Conservation (phyloP, 2,329 filamentous ascomycete genomes). For the Karstenula rhodostoma region DNA sequence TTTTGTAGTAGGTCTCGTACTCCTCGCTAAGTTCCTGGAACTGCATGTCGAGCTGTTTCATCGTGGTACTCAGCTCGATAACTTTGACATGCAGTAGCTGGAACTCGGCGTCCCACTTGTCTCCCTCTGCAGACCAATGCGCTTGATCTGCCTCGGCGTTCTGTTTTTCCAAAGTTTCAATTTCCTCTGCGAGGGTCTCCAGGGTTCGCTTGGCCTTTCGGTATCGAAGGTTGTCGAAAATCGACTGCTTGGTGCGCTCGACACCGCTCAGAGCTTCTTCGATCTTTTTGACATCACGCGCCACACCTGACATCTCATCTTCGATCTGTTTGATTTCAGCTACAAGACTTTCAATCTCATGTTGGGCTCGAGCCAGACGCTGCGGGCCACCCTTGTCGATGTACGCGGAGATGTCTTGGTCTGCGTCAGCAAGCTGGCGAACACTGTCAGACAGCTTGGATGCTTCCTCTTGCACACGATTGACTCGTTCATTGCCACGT, state of each 20-base stretch:
- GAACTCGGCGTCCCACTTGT: slow-evolving; percentile 70
- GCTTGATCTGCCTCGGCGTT: slow-evolving; percentile 85
- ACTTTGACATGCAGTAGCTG: slow-evolving; percentile 76
- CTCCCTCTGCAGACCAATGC: slow-evolving; percentile 74
- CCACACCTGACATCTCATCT: slow-evolving; percentile 71
- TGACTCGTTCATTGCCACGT: slow-evolving; percentile 75
- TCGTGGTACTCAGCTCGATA: slow-evolving; percentile 76
- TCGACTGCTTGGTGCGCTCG: slow-evolving; percentile 83
- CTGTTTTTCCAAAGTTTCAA: slow-evolving; percentile 76
- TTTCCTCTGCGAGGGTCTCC: slow-evolving; percentile 71
- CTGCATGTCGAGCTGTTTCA: slow-evolving; percentile 86
- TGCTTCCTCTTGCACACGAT: slow-evolving; percentile 73
- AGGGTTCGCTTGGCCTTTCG: slow-evolving; percentile 77
- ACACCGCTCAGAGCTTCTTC: slow-evolving; percentile 80
- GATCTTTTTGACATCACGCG: slow-evolving; percentile 76
- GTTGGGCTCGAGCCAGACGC: slow-evolving; percentile 73
- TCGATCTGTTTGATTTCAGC: slow-evolving; percentile 71
- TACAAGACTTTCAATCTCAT: slow-evolving; percentile 73
- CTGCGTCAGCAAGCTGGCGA: slow-evolving; percentile 77
- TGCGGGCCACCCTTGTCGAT: slow-evolving; percentile 75
- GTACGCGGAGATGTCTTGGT: slow-evolving; percentile 82
- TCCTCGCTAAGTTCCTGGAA: slow-evolving; percentile 75
- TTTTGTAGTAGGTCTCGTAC: slow-evolving; percentile 86
- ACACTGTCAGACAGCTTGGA: slow-evolving; percentile 77
- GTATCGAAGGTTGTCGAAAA: slow-evolving; percentile 87